Evolutionary conservation across 345 rosid genomes (phyloP).

Genomic region (Populus alba): DNA sequence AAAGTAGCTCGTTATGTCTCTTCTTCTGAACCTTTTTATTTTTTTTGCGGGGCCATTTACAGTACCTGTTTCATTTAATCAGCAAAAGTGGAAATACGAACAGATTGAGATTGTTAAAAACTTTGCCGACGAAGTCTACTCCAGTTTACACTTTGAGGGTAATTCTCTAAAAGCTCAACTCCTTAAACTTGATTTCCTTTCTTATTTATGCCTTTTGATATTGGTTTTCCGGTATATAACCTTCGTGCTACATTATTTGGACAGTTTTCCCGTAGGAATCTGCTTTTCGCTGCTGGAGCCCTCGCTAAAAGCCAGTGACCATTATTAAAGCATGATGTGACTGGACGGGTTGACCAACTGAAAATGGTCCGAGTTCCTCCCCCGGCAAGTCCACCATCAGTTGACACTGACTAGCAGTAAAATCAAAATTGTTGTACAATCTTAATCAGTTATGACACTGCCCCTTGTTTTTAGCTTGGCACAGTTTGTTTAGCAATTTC

Average conservation of each 20-base stretch:
- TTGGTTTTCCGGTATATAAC: background rate
- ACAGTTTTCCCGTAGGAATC: conserved; percentile 86
- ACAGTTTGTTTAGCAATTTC: background rate
- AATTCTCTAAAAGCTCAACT: conserved; percentile 6
- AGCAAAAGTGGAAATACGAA: conserved; percentile 66
- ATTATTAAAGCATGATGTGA: background rate
- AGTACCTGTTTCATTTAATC: conserved; percentile 6
- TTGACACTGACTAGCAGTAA: background rate
- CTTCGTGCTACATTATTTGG: background rate
- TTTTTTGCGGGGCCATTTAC: background rate
- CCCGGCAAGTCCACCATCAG: background rate
- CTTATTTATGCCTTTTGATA: background rate
- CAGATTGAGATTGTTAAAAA: conserved; percentile 72
- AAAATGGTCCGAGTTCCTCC: background rate
- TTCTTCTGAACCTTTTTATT: background rate
- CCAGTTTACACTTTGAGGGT: conserved; percentile 75
- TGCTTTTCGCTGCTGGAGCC: conserved; percentile 82
- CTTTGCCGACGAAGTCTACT: conserved; percentile 78
- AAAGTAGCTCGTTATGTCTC: background rate
- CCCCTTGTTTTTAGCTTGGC: background rate
- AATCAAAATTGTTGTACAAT: background rate
- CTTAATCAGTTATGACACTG: background rate
- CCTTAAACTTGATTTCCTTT: background rate
- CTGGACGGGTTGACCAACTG: background rate
- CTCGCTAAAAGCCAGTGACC: conserved; percentile 45